Percentiles rank a stretch among this genome's conserved stretches.
Conservation (phyloP, 2,329 filamentous ascomycete species). For the Monosporascus cannonballus region DNA sequence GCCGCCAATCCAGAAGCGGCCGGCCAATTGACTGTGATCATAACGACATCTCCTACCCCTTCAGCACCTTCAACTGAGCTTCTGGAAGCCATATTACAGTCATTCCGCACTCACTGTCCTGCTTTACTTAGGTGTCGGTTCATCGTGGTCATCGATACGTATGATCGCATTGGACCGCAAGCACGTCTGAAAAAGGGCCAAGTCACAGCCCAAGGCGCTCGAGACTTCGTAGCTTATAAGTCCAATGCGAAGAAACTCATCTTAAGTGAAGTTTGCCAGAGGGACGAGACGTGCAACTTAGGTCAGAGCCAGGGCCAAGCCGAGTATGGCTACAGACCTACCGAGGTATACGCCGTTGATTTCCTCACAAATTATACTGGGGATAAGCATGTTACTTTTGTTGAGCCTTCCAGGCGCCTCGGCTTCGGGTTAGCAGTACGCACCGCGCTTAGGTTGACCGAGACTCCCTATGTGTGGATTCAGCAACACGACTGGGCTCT, state of each 20-base stretch:
- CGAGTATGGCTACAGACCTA: conserved; percentile 39
- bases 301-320: conserved; percentile 27
- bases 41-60: conserved; percentile 51
- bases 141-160: conserved; percentile 47
- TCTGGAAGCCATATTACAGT: conserved; percentile 38
- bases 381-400: conserved; percentile 36
- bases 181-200: conserved; percentile 48
- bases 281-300: conserved; percentile 4
- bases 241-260: conserved; percentile 38
- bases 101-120: conserved; percentile 38
- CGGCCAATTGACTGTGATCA: conserved; percentile 35
- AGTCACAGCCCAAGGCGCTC: conserved; percentile 40
- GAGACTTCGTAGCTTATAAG: conserved; percentile 38
- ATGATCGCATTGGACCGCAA: conserved; percentile 37
- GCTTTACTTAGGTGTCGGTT: conserved; percentile 35
- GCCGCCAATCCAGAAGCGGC: background rate
- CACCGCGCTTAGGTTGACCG: conserved; percentile 38
- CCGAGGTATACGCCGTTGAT: conserved; percentile 30
- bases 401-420: conserved; percentile 40
- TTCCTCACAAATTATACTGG: conserved; percentile 29
- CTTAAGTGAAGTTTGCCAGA: conserved; percentile 20
- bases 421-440: conserved; percentile 50
- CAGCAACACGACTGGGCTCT: conserved; percentile 54
- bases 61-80: conserved; percentile 48
- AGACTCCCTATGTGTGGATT: conserved; percentile 49